Percentiles rank a stretch among this genome's conserved stretches.
Evolutionary conservation across 768 basidiomycete species (phyloP).

Genomic region (Amanita inopinata): DNA sequence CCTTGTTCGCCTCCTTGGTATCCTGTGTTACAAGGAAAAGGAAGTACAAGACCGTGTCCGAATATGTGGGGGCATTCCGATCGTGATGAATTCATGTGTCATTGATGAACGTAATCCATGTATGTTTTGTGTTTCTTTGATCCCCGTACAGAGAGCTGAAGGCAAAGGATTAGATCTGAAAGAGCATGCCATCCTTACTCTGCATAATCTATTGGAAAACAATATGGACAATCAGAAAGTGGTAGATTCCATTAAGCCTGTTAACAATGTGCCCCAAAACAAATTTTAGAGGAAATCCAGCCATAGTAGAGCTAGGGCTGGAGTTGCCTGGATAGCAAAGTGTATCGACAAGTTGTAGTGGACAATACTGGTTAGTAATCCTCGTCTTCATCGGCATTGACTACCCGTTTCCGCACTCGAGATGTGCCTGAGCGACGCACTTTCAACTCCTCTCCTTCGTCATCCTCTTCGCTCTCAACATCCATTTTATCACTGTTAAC

Average conservation of each 20-base stretch:
- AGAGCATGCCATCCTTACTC: conserved; percentile 83
- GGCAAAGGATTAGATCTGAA: conserved; percentile 54
- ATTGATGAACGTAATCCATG: conserved; percentile 90
- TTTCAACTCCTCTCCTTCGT: conserved; percentile 60
- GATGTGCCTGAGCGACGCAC: conserved; percentile 46
- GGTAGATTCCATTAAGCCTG: conserved; percentile 63
- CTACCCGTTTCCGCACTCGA: conserved; percentile 45
- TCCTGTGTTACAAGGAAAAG: conserved; percentile 55
- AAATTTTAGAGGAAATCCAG: conserved; percentile 14
- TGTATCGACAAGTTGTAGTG: neutral
- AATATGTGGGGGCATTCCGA: conserved; percentile 60
- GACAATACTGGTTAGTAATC: conserved; percentile 28
- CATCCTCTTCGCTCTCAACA: conserved; percentile 34
- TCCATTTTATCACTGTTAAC: conserved; percentile 21
- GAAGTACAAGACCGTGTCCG: conserved; percentile 70
- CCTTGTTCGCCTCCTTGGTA: conserved; percentile 80
- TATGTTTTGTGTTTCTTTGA: conserved; percentile 33
- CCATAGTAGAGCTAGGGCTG: no score
- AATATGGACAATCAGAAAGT: conserved; percentile 77
- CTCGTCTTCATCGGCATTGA: conserved; percentile 58
- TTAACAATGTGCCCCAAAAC: conserved; percentile 48
- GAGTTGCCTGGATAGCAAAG: no score
- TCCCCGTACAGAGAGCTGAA: conserved; percentile 8
- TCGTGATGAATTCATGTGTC: conserved; percentile 83
- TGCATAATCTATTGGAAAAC: conserved; percentile 66